Evolutionary conservation across 208 protist species (phyloP), one percentile per base, ranked within the genome.

Genomic region (Phytomonas sp.): DNA sequence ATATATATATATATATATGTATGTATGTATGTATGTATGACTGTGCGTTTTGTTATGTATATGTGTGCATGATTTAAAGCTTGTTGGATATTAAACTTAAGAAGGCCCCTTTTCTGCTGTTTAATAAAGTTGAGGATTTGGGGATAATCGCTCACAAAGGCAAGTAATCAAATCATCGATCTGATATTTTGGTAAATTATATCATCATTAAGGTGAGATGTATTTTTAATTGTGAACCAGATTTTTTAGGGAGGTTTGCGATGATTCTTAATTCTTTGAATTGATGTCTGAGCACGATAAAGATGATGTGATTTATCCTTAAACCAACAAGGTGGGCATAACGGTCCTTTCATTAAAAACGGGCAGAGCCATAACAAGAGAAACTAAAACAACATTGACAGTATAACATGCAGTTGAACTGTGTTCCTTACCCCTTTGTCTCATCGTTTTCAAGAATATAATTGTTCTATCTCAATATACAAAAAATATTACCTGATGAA

Each of bases 21-120:
- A 33, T 63, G 0, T 74, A 37, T 74, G 53, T 65, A 60, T 72
- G 59, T 72, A 33, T 72, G 33, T 66, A 30, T 72, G 28, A 66
- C 28, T 60, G 32, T 66, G 51, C 26, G 67, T 37, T n/a, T 63
- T 51, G 36, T 36, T 36, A 59, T 74, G 26, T 75, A 36, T 71
- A 34, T 32, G 8, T 70, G 32, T 75, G 2, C 28, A 40, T 68
- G 63, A 40, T 61, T 51, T 31, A 62, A 11, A 33, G 62, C 62
- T 34, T 4, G 13, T 33, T 67, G 2, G 31, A 33, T n/a, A 5
- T n/a, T 6, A 1, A n/a, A 6, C 56, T n/a, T 60, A 29, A 20
- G 4, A 4, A 29, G 37, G 13, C 29, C 51, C 43, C 3, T 61
- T 67, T 23, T 23, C 53, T 33, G 40, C 43, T 36, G 4, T 65